Evolutionary conservation across 208 protist species (phyloP).

Genomic region (Phytomonas francai): DNA sequence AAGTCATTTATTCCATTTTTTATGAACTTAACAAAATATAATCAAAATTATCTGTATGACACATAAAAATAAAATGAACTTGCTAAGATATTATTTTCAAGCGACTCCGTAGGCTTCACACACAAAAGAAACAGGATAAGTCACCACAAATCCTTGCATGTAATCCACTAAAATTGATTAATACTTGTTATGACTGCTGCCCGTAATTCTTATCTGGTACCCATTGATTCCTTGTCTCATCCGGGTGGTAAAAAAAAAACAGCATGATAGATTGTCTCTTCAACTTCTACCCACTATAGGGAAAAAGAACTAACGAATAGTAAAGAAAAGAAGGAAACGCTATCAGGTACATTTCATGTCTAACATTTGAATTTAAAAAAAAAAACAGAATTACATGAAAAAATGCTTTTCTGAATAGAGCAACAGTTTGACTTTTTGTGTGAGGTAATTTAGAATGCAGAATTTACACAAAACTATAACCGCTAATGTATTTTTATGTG

Average conservation of each 20-base stretch:
- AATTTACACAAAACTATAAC: not conserved
- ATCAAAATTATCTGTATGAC: not conserved
- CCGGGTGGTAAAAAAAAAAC: not conserved
- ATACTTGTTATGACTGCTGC: not conserved
- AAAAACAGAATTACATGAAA: not conserved
- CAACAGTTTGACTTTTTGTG: not conserved
- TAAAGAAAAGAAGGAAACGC: not conserved
- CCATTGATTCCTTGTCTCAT: not conserved
- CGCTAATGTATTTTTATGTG: constrained; percentile 1
- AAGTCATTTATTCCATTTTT: not conserved
- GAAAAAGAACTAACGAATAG: not conserved
- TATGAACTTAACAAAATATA: not conserved
- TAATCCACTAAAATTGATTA: not conserved
- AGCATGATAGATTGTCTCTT: not conserved
- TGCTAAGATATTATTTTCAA: not conserved
- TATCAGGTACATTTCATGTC: not conserved
- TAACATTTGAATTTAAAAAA: not conserved
- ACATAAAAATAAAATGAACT: not conserved
- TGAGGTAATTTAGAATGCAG: not conserved
- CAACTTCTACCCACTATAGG: not conserved
- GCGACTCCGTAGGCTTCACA: not conserved
- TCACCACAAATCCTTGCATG: not conserved
- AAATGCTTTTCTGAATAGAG: not conserved
- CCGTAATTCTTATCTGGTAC: not conserved
- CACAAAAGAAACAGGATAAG: not conserved